Percentiles rank a stretch among this genome's conserved stretches.
phyloP scores from a whole-genome alignment of 352 stramenopile species.

The Phytophthora lateralis region DNA sequence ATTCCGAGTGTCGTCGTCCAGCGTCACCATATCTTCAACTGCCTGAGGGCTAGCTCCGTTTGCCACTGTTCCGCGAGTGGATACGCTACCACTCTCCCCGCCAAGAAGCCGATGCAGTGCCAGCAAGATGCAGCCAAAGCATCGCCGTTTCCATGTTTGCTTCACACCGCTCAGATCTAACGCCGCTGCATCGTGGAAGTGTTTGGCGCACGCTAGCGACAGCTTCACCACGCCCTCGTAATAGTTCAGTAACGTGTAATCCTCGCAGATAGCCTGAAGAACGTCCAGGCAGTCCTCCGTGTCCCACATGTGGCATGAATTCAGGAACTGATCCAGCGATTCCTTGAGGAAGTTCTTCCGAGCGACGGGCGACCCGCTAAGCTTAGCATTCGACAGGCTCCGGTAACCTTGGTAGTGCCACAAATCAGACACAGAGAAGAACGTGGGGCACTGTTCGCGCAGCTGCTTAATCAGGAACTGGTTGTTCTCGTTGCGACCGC shows the following conservation, averaged over 20 bases:
- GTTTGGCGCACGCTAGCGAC: slow-evolving; percentile 74
- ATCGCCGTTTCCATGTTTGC: slow-evolving; percentile 72
- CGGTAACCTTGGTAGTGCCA: slow-evolving; percentile 89
- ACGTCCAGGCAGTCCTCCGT: slow-evolving; percentile 79
- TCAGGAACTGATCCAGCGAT: slow-evolving; percentile 80
- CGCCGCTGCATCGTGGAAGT: slow-evolving; percentile 75
- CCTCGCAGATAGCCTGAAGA: slow-evolving; percentile 78
- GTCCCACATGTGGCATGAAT: slow-evolving; percentile 87
- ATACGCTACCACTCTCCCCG: slow-evolving; percentile 20
- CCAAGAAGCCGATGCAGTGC: slow-evolving; percentile 64
- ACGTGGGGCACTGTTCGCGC: slow-evolving; percentile 83
- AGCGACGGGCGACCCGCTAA: slow-evolving; percentile 65
- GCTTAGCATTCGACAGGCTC: slow-evolving; percentile 78
- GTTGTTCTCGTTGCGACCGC: slow-evolving; percentile 81
- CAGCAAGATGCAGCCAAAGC: slow-evolving; percentile 78
- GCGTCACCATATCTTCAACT: slow-evolving; percentile 76
- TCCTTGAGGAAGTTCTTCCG: slow-evolving; percentile 69
- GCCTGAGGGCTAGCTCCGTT: slow-evolving; percentile 56
- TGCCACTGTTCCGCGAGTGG: slow-evolving; percentile 4
- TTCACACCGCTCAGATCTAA: slow-evolving; percentile 72
- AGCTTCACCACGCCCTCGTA: slow-evolving; percentile 90
- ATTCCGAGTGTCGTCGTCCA: slow-evolving; percentile 71
- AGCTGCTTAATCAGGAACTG: slow-evolving; percentile 83
- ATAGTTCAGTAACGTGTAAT: slow-evolving; percentile 79
- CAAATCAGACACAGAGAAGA: slow-evolving; percentile 81